Evolutionary conservation across 495 filamentous ascomycete species (phyloP), one percentile per base, ranked within the genome.

Genomic region (Penicillium canariense): DNA sequence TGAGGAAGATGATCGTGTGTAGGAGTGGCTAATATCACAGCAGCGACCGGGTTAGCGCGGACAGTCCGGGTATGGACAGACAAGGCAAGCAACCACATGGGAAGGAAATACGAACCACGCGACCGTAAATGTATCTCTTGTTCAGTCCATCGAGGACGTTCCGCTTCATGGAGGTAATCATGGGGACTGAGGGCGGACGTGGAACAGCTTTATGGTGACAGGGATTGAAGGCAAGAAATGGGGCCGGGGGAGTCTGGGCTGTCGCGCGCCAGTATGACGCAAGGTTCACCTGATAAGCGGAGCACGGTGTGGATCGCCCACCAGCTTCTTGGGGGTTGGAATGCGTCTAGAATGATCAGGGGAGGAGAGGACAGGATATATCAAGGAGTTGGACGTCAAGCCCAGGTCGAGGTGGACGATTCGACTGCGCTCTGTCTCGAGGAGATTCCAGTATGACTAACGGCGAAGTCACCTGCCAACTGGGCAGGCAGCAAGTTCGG

Each of bases 1-100:
- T 81, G 15, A 96, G 69, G 69, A 97, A 87, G 49, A 96, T 83
- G 51, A 96, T 79, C 31, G 84, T 77, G 73, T 97, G 91, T 44
- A 97, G 77, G 28, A 97, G 76, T 61, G 94, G 94, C 94, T 98
- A 48, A 30, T 52, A 48, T 31, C 42, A 56, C 25, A 15, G 38
- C 14, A 20, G 32, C n/a, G 31, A 45, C 44, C 34, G 11, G 45
- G 23, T 63, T 43, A 62, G 67, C 49, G n/a, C 12, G 45, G 39
- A 42, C 38, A 25, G n/a, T 1, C n/a, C 14, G 25, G 10, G 26
- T 50, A 18, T 15, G 23, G 9, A 39, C 17, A 48, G 26, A 15
- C 50, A 23, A 48, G 26, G n/a, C 50, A 23, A 27, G 11, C 32
- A 46, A 48, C 52, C 17, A 44, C 11, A 15, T 17, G 32, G 51